These are phyloP conservation scores for Mantamonas sphyraenae DNA, from an alignment of 78 protist genomes.

Conservation along the genomic window DNA sequence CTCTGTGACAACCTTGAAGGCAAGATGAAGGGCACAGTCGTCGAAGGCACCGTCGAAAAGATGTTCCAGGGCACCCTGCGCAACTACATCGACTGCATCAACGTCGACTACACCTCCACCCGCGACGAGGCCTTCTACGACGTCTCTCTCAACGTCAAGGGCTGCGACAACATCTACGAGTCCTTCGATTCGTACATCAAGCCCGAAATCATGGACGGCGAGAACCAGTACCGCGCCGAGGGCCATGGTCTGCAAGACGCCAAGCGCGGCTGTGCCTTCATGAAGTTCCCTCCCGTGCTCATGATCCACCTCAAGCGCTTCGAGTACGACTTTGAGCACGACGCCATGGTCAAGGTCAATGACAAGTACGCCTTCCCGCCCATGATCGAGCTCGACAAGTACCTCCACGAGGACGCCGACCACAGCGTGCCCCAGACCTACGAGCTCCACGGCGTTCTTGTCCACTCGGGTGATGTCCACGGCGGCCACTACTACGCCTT, in stretches of 20 bases:
- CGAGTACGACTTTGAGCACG: constrained; percentile 78
- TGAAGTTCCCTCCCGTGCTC: constrained; percentile 86
- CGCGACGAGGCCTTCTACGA: constrained; percentile 81
- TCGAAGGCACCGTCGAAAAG: constrained; percentile 70
- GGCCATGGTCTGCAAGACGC: constrained; percentile 84
- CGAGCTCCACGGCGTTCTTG: constrained; percentile 67
- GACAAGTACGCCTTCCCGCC: constrained; percentile 17
- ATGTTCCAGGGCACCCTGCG: constrained; percentile 77
- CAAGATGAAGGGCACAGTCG: constrained; percentile 86
- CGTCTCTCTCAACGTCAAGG: constrained; percentile 75
- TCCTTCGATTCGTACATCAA: constrained; percentile 69
- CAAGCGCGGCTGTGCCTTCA: constrained; percentile 65
- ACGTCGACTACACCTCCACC: constrained; percentile 69
- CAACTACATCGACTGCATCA: constrained; percentile 73
- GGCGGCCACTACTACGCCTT: constrained; percentile 95
- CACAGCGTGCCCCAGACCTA: constrained; percentile 1
- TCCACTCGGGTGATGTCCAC: constrained; percentile 89
- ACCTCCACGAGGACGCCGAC: constrained; percentile 13
- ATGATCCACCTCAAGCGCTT: constrained; percentile 92
- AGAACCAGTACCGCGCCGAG: constrained; percentile 77
- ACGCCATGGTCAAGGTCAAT: constrained; percentile 69
- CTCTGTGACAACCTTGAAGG: constrained; percentile 85
- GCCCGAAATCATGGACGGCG: constrained; percentile 81
- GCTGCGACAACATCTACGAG: constrained; percentile 37
- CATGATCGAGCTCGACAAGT: constrained; percentile 37